Base-by-base conservation (phyloP, 2,329 filamentous ascomycete species). In the Fusarium sp. region DNA sequence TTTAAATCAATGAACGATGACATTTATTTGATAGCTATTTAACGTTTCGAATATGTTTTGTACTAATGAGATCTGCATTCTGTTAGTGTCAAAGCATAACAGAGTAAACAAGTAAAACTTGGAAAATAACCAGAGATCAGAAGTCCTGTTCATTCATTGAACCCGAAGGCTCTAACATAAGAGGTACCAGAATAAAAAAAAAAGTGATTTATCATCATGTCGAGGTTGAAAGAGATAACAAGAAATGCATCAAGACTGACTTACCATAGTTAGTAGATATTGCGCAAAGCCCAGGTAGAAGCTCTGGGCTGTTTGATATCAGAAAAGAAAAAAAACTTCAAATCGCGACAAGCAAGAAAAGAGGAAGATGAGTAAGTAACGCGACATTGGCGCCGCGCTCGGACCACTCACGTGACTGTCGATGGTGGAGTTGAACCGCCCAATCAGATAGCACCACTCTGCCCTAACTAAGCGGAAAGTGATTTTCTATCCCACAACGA, bases 181-280 rank as follows among this genome's bases (percentile, higher is more conserved):
- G 94, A 97, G 94, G 93, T 97, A 94, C 93, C 93, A 97, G 93
- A 97, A 91, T 85, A 84, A 84, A 82, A 82, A 82, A 82, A 75
- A 83, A 84, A 83, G 85, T 85, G 79, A 80, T 81, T 77, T 89
- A 87, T 95, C 92, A 94, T 95, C 92, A 93, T 87, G 74, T 76
- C 25, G 55, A 60, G 71, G 66, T 71, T 63, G 59, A 75, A 79
- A 74, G 65, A 47, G 42, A 57, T 41, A 43, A 59, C 55, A 43
- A 49, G 16, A 16, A 41, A 20, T 13, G 23, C 9, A 30, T 28
- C 32, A 10, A 23, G 8, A 20, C 49, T 43, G 60, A 75, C 82
- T 81, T 82, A 83, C 81, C 77, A 68, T 66, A 18, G 47, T 32
- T 37, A 40, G 21, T 46, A 55, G 41, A 25, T 25, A 41, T 55